These are phyloP conservation scores for Candida jianshihensis DNA, from an alignment of 805 yeast genomes.

Conservation along the genomic window DNA sequence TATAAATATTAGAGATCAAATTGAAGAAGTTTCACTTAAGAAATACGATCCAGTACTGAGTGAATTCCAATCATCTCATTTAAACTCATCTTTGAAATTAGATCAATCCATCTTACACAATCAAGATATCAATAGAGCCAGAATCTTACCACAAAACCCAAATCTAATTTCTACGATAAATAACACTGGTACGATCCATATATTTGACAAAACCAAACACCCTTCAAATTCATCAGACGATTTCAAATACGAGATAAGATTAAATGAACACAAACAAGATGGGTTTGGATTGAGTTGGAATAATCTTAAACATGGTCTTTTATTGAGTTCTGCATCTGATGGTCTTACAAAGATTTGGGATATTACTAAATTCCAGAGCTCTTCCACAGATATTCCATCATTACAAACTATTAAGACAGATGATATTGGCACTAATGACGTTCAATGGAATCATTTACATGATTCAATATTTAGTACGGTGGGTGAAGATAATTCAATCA, in stretches of 20 bases:
- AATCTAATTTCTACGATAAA: conserved; percentile 71
- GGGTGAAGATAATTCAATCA: conserved; percentile 53
- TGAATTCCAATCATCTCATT: conserved; percentile 29
- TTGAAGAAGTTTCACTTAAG: conserved; percentile 19
- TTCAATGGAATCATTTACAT: conserved; percentile 62
- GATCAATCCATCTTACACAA: conserved; percentile 57
- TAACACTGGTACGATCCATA: conserved; percentile 53
- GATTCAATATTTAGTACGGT: conserved; percentile 55
- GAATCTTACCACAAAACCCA: conserved; percentile 81
- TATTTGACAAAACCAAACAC: conserved; percentile 84
- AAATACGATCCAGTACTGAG: conserved; percentile 30
- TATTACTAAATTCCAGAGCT: conserved; percentile 34
- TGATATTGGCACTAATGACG: conserved; percentile 56
- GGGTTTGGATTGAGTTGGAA: conserved; percentile 79
- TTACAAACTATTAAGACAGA: conserved; percentile 24
- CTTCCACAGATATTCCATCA: conserved; percentile 13
- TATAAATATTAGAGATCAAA: conserved; percentile 21
- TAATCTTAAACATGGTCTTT: conserved; percentile 45
- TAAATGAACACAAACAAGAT: conserved; percentile 41
- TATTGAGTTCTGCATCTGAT: conserved; percentile 56
- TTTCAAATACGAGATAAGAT: conserved; percentile 44
- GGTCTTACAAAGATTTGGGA: conserved; percentile 68
- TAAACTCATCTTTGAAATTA: conserved; percentile 28
- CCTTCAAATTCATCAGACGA: conserved; percentile 35
- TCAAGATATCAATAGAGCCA: conserved; percentile 69